A percentile compares a stretch with the other conserved stretches of the same genome.
Conservation (phyloP, 202 grass and related monocot species). For the Musa balbisiana region DNA sequence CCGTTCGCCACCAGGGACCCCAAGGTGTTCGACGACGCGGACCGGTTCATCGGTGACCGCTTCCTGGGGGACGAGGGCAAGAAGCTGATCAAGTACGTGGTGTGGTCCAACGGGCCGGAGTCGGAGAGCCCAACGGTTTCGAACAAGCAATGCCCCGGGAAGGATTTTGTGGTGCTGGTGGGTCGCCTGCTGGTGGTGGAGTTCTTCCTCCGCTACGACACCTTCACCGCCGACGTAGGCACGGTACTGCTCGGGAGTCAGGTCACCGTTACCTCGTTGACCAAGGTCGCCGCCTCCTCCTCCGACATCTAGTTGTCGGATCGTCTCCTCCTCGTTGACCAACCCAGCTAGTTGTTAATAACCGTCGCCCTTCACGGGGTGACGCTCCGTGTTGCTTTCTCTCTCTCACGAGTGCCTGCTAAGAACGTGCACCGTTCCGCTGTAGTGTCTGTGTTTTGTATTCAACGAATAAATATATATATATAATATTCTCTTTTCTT, state of each 20-base stretch:
- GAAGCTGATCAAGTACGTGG: conserved; percentile 72
- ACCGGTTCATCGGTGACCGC: conserved; percentile 57
- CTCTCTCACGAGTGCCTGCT: no score
- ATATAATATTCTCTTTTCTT: no score
- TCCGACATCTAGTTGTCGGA: neutral
- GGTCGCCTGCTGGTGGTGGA: conserved; percentile 66
- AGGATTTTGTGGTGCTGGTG: conserved; percentile 70
- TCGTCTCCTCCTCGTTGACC: no score
- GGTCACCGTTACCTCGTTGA: conserved; percentile 43
- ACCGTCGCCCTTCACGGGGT: no score
- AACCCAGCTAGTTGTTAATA: no score
- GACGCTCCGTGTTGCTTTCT: no score
- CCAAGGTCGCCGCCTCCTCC: conserved; percentile 22
- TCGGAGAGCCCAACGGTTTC: conserved; percentile 39
- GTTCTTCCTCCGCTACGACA: conserved; percentile 81
- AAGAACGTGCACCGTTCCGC: no score
- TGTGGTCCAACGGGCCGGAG: conserved; percentile 83
- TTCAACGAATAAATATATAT: no score
- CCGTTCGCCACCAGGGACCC: conserved; percentile 55
- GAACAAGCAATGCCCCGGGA: conserved; percentile 85
- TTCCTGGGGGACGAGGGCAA: conserved; percentile 52
- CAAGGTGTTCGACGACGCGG: conserved; percentile 49
- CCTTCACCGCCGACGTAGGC: conserved; percentile 43
- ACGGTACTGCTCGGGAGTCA: conserved; percentile 37
- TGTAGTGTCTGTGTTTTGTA: no score